These are phyloP conservation scores for Nemophila menziesii DNA, from an alignment of 257 asterid species.

Conservation along the genomic window DNA sequence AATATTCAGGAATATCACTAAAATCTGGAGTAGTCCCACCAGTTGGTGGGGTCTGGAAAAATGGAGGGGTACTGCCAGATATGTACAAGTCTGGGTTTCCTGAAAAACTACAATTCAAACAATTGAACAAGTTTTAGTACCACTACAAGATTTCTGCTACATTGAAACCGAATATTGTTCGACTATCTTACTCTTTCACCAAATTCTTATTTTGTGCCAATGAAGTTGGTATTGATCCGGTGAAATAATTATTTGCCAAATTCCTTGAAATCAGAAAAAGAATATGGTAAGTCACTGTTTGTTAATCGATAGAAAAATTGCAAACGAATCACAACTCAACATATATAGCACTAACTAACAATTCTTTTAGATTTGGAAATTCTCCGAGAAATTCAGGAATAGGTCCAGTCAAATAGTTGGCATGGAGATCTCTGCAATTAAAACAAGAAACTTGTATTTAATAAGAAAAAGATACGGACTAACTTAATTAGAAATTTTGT, in stretches of 20 bases:
- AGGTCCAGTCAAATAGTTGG: slow-evolving; percentile 18
- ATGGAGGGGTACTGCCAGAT: neutral
- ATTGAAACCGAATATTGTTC: neutral
- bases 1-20: neutral
- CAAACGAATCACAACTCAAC: too few relatives aligned
- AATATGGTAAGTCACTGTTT: neutral
- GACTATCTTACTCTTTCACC: slow-evolving; percentile 16
- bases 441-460: neutral
- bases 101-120: neutral
- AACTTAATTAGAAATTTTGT: too few relatives aligned
- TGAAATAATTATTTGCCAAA: slow-evolving; percentile 23
- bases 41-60: neutral
- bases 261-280: slow-evolving; percentile 15
- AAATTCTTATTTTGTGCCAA: slow-evolving; percentile 29
- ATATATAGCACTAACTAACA: slow-evolving; percentile 22
- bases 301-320: too few relatives aligned
- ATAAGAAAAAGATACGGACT: neutral
- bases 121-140: neutral
- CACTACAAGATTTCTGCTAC: neutral
- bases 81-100: slow-evolving; percentile 1
- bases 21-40: neutral
- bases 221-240: slow-evolving; percentile 32
- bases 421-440: slow-evolving; percentile 29
- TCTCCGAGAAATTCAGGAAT: slow-evolving; percentile 35
- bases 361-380: slow-evolving; percentile 26